phyloP scores from a whole-genome alignment of 2,329 filamentous ascomycete species.

The Clonostachys solani region DNA sequence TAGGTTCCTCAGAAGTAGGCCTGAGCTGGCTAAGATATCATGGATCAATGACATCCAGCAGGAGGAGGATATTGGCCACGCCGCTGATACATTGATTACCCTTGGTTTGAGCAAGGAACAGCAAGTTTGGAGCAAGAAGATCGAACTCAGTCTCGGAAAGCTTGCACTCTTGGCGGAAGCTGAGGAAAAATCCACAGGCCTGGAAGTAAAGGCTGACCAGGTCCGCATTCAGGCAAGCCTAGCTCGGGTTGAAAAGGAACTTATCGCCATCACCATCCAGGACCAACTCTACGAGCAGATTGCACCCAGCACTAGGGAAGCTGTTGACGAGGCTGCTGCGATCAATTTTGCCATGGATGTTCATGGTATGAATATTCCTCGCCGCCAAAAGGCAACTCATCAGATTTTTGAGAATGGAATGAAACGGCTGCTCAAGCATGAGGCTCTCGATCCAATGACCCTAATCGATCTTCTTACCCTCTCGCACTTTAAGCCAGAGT shows the following conservation, averaged over 20 bases:
- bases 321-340: constrained; percentile 77
- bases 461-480: constrained; percentile 78
- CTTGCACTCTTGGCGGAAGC: constrained; percentile 67
- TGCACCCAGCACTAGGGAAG: constrained; percentile 59
- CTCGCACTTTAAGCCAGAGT: constrained; percentile 41
- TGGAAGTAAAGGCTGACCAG: constrained; percentile 30
- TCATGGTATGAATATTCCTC: constrained; percentile 51
- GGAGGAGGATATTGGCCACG: constrained; percentile 70
- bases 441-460: constrained; percentile 61
- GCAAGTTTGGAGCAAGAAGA: constrained; percentile 88
- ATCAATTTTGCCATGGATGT: constrained; percentile 70
- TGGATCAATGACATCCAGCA: constrained; percentile 92
- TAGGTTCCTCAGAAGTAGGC: constrained; percentile 68
- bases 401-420: constrained; percentile 70
- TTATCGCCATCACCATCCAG: constrained; percentile 74
- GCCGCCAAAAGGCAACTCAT: constrained; percentile 61
- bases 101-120: constrained; percentile 69
- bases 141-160: constrained; percentile 86
- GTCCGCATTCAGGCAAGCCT: constrained; percentile 35
- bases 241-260: constrained; percentile 54
- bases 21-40: constrained; percentile 70
- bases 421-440: constrained; percentile 64
- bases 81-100: constrained; percentile 65
- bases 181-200: constrained; percentile 20
- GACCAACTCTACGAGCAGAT: constrained; percentile 72